Percentiles rank a stretch among this genome's conserved stretches.
Evolutionary conservation across 2,329 filamentous ascomycete genomes (phyloP).

Genomic region (Cordyceps cateniannulata): DNA sequence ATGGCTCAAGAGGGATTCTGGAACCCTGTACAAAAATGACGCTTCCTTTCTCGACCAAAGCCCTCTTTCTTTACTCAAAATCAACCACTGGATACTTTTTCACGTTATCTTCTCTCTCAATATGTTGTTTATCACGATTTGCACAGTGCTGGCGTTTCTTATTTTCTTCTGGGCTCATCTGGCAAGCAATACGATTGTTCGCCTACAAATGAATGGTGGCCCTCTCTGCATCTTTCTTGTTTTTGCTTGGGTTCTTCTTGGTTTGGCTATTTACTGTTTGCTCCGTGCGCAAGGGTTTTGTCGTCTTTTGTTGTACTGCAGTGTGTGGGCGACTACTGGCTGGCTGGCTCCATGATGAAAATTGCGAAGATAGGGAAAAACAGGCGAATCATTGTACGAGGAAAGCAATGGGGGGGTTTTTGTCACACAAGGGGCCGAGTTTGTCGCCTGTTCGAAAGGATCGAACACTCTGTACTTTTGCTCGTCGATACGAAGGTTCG

Average conservation of each 20-base stretch:
- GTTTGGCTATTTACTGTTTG: not conserved
- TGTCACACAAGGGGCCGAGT: not conserved
- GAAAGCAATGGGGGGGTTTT: not conserved
- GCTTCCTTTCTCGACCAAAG: not conserved
- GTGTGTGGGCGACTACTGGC: not conserved
- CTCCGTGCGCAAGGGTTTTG: not conserved
- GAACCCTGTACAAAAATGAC: not conserved
- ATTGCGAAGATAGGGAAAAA: not conserved
- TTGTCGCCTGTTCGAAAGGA: not conserved
- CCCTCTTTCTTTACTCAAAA: not conserved
- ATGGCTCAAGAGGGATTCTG: not conserved
- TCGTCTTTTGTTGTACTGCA: not conserved
- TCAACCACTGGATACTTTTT: not conserved
- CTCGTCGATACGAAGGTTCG: not conserved
- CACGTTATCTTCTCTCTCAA: not conserved
- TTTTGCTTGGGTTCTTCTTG: not conserved
- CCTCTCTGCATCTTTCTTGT: not conserved
- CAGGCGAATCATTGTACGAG: not conserved
- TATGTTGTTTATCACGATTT: slow-evolving; percentile 2
- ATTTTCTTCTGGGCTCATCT: not conserved
- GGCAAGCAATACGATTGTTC: not conserved
- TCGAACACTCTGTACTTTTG: not conserved
- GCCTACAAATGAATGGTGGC: not conserved
- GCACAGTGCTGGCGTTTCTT: slow-evolving; percentile 7
- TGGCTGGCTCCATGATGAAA: not conserved